Evolutionary conservation across 768 basidiomycete species (phyloP).

Genomic region (Pholiota molesta): DNA sequence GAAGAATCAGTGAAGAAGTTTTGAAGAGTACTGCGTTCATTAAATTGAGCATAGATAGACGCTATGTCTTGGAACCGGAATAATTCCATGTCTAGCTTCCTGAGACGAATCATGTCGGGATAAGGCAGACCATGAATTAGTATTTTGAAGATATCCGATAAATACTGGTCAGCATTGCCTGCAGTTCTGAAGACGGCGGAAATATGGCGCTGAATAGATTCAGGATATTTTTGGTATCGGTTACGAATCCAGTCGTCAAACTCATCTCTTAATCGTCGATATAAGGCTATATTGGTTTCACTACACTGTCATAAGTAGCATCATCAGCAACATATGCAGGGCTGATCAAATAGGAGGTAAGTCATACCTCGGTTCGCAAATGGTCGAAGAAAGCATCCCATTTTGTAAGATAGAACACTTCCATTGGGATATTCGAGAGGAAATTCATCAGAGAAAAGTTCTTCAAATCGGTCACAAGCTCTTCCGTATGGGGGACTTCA

Average conservation of each 20-base stretch:
- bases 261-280: not conserved
- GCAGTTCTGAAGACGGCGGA: not conserved
- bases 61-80: not conserved
- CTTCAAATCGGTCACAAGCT: not conserved
- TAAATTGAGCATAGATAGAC: not conserved
- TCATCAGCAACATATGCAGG: too few relatives aligned
- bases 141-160: not conserved
- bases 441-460: not conserved
- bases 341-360: too few relatives aligned
- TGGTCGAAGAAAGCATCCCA: not conserved
- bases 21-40: not conserved
- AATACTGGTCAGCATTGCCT: not conserved
- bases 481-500: not conserved
- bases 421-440: not conserved
- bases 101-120: not conserved
- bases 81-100: not conserved
- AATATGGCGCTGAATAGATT: not conserved
- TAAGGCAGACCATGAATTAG: not conserved
- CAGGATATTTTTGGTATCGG: not conserved
- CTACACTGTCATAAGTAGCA: not conserved
- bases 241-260: not conserved
- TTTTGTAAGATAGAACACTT: not conserved
- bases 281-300: not conserved
- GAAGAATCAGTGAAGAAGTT: not conserved
- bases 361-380: not conserved